Conservation (phyloP, 2,329 filamentous ascomycete genomes). For the Aspergillus uvarum region DNA sequence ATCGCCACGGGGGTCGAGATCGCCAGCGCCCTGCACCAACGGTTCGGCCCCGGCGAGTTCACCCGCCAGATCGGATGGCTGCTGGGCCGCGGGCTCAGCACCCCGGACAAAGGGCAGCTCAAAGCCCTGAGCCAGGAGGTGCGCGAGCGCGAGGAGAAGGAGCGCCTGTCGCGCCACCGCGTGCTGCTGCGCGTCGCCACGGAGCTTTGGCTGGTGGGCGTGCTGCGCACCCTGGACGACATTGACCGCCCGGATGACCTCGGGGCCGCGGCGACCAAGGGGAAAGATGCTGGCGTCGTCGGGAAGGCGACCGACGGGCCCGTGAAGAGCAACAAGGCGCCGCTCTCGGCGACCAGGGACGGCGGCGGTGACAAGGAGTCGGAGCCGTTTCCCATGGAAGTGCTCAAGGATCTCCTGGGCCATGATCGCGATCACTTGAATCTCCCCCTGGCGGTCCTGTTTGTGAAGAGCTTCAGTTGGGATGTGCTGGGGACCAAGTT, state of each 20-base stretch:
- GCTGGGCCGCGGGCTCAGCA: slow-evolving; percentile 84
- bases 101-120: slow-evolving; percentile 79
- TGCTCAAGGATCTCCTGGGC: slow-evolving; percentile 93
- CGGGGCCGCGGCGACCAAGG: slow-evolving; percentile 38
- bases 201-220: slow-evolving; percentile 91
- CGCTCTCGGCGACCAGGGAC: slow-evolving; percentile 56
- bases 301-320: slow-evolving; percentile 54
- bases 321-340: slow-evolving; percentile 62
- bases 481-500: slow-evolving; percentile 82
- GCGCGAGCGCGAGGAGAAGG: slow-evolving; percentile 93
- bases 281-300: slow-evolving; percentile 51
- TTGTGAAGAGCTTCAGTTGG: slow-evolving; percentile 95
- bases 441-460: slow-evolving; percentile 85
- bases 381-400: slow-evolving; percentile 93
- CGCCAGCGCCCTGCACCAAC: slow-evolving; percentile 90
- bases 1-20: slow-evolving; percentile 90
- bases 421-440: slow-evolving; percentile 92
- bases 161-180: slow-evolving; percentile 81
- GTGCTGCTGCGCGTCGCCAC: slow-evolving; percentile 86
- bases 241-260: slow-evolving; percentile 64
- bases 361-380: slow-evolving; percentile 67
- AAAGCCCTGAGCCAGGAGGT: slow-evolving; percentile 78
- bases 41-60: slow-evolving; percentile 87
- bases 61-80: slow-evolving; percentile 91
- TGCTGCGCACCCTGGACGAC: slow-evolving; percentile 76